These are phyloP conservation scores for Talaromyces sp. DNA, from an alignment of 2,329 filamentous ascomycete species.

Conservation along the genomic window DNA sequence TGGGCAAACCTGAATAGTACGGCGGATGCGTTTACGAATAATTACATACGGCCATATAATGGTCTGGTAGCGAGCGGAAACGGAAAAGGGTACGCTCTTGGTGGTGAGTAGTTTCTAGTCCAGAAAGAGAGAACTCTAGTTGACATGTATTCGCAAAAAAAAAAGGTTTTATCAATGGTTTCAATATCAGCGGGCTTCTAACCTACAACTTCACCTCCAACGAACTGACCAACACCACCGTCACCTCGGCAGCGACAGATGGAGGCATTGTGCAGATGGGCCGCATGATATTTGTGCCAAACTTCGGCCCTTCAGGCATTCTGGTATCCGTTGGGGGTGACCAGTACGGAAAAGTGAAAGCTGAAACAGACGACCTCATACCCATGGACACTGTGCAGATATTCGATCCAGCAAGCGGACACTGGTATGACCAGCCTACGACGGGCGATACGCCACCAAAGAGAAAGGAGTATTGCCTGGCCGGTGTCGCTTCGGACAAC, in stretches of 20 bases:
- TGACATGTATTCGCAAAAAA: background rate
- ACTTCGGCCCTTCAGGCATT: background rate
- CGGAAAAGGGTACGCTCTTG: background rate
- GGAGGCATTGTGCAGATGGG: background rate
- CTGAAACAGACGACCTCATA: background rate
- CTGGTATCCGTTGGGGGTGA: background rate
- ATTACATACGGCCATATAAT: background rate
- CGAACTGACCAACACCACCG: background rate
- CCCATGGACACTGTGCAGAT: slow-evolving; percentile 1
- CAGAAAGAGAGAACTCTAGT: background rate
- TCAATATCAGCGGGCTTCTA: background rate
- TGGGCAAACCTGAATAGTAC: background rate
- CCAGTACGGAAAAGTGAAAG: background rate
- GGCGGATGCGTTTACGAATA: background rate
- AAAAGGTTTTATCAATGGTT: background rate
- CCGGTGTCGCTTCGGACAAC: background rate
- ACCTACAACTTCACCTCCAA: background rate
- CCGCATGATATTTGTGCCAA: background rate
- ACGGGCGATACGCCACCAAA: background rate
- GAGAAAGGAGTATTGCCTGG: background rate
- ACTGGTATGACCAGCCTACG: background rate
- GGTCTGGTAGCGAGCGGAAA: background rate
- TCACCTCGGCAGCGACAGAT: background rate
- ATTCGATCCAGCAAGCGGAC: background rate
- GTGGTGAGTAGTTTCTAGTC: background rate